Percentiles rank a stretch among this genome's conserved stretches.
These are phyloP conservation scores for Pistacia vera DNA, from an alignment of 345 rosid species.

Conservation along the genomic window DNA sequence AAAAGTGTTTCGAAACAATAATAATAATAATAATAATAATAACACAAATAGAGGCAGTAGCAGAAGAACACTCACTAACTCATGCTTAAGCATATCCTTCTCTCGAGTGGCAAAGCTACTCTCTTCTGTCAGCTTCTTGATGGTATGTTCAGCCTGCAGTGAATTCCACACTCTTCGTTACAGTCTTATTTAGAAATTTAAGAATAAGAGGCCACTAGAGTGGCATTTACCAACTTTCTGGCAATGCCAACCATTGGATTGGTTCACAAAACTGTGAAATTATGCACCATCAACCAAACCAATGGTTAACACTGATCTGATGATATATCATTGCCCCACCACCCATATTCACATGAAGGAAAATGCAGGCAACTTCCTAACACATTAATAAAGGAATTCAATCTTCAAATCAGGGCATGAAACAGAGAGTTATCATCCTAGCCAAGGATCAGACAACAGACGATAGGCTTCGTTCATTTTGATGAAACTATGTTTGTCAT, in stretches of 20 bases:
- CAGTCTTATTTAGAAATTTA: not conserved
- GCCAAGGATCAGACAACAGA: not conserved
- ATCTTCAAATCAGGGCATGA: not conserved
- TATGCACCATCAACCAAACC: too few relatives aligned
- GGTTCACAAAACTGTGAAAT: too few relatives aligned
- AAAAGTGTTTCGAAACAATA: not conserved
- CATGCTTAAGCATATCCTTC: constrained; percentile 39
- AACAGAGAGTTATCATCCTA: not conserved
- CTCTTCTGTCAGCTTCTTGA: constrained; percentile 44
- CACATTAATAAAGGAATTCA: not conserved
- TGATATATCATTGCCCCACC: too few relatives aligned
- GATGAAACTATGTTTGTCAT: constrained; percentile 1
- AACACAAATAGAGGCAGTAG: not conserved
- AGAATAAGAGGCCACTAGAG: not conserved
- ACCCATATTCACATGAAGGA: not conserved
- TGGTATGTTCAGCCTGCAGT: constrained; percentile 51
- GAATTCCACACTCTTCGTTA: not conserved
- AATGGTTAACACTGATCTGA: too few relatives aligned
- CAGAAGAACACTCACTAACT: constrained; percentile 36
- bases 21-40: not conserved
- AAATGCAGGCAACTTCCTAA: not conserved
- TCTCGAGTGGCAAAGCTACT: constrained; percentile 30
- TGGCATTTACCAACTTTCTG: too few relatives aligned
- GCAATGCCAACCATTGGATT: too few relatives aligned
- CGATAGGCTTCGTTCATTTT: not conserved